These are phyloP conservation scores for Metarhizium rileyi DNA, from an alignment of 2,329 filamentous ascomycete genomes.

Conservation along the genomic window DNA sequence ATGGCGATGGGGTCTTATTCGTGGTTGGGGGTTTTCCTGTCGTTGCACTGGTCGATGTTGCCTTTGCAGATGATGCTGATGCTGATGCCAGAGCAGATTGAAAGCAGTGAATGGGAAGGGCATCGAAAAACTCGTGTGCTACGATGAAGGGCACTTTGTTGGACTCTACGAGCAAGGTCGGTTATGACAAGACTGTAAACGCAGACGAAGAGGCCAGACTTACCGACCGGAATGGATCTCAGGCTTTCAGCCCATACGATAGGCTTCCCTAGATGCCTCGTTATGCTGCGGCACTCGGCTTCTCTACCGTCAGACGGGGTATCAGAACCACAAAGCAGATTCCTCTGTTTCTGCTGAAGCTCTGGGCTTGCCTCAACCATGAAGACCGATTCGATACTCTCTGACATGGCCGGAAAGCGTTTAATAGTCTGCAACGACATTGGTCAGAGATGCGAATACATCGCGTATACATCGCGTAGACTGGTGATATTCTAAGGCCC, in stretches of 20 bases:
- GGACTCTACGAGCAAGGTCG: slow-evolving; percentile 32
- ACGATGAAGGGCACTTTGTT: slow-evolving; percentile 82
- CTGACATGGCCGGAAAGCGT: slow-evolving; percentile 69
- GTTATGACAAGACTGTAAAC: background rate
- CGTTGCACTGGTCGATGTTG: slow-evolving; percentile 14
- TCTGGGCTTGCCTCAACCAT: slow-evolving; percentile 87
- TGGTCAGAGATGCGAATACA: background rate
- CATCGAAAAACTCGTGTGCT: slow-evolving; percentile 97
- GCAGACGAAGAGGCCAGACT: slow-evolving; percentile 10
- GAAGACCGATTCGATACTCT: slow-evolving; percentile 77
- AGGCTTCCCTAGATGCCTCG: slow-evolving; percentile 65
- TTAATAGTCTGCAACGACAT: slow-evolving; percentile 55
- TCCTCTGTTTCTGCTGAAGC: slow-evolving; percentile 67
- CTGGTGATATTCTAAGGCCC: too few species aligned
- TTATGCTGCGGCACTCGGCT: slow-evolving; percentile 62
- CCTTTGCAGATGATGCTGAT: slow-evolving; percentile 7
- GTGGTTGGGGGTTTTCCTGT: background rate
- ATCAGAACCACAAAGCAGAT: slow-evolving; percentile 67
- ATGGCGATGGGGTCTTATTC: background rate
- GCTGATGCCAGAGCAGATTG: slow-evolving; percentile 51
- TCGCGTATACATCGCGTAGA: too few species aligned
- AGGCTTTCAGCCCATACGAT: slow-evolving; percentile 88
- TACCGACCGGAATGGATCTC: slow-evolving; percentile 65
- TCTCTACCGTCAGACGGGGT: slow-evolving; percentile 59
- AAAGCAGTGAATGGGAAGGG: slow-evolving; percentile 91